Base-by-base conservation (phyloP, 1,139 yeast genomes). In the Pichia sp. region DNA sequence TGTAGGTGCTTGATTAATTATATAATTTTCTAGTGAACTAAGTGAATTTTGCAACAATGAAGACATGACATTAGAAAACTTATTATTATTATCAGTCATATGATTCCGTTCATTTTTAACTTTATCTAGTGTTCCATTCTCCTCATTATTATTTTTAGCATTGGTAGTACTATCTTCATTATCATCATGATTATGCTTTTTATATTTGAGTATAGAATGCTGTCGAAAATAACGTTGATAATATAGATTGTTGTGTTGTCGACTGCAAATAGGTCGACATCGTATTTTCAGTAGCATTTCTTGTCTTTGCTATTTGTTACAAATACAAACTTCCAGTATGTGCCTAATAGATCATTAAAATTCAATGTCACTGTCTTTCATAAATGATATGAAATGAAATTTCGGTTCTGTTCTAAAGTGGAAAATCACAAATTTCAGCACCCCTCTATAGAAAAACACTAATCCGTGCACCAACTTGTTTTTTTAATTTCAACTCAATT, bases 1-100 rank as follows among this genome's bases (percentile, higher is more conserved):
- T 8, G 32, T 12, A 3, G 41, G 42, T n/a, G 46, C 30, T 40
- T 52, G 53, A n/a, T 44, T 35, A 12, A 42, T 35, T 16, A 51
- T 30, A 37, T 43, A 50, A 31, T 41, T 37, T 34, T 47, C 51
- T 25, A 51, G 24, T 26, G 38, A 33, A 11, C 40, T 22, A 20
- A 52, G 22, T 12, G 52, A 46, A 4, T 45, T 41, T 10, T 37
- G 30, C 30, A 51, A 28, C 20, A 50, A 37, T 8, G 39, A 38
- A 9, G 35, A 35, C 22, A 48, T 40, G 7, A 41, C 30, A 11
- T 36, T 38, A n/a, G 49, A 43, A 22, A 46, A 11, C 33, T 36
- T 38, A 12, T 24, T 6, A 12, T 42, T 7, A 8, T 24, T 20
- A n/a, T 26, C 12, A 11, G 9, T 6, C 28, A 6, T 8, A 26